These are phyloP conservation scores for Sporothrix pseudoabietina DNA, from an alignment of 2,329 filamentous ascomycete genomes.

Conservation along the genomic window DNA sequence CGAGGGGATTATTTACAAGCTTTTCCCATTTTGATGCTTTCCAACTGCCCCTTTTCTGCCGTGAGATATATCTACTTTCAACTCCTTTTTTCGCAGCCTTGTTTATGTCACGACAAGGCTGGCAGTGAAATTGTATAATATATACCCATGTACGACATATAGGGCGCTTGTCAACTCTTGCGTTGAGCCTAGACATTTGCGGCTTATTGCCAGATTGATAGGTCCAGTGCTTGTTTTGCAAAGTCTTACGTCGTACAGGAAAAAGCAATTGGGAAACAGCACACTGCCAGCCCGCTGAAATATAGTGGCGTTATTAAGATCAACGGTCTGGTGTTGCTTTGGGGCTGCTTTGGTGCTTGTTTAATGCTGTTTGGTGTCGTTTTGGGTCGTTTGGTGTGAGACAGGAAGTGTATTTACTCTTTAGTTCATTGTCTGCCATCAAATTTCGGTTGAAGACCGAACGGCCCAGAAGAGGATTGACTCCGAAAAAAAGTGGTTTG, in stretches of 20 bases:
- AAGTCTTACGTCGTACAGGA: not conserved
- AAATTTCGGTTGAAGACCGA: not conserved
- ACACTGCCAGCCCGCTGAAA: not conserved
- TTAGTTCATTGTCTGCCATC: no score
- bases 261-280: not conserved
- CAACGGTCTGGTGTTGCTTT: not conserved
- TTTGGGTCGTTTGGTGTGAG: not conserved
- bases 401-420: constrained; percentile 12
- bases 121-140: not conserved
- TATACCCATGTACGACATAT: not conserved
- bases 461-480: not conserved
- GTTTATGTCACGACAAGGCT: not conserved
- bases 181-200: not conserved
- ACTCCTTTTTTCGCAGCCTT: not conserved
- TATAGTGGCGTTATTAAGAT: not conserved
- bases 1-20: not conserved
- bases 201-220: not conserved
- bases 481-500: not conserved
- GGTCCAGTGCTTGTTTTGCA: not conserved
- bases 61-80: no score
- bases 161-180: not conserved
- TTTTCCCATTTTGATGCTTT: not conserved
- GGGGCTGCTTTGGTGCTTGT: not conserved
- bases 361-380: not conserved
- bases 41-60: not conserved